Evolutionary conservation across 495 filamentous ascomycete species (phyloP), one percentile per base, ranked within the genome.

Genomic region (Aspergillus egyptiacus): DNA sequence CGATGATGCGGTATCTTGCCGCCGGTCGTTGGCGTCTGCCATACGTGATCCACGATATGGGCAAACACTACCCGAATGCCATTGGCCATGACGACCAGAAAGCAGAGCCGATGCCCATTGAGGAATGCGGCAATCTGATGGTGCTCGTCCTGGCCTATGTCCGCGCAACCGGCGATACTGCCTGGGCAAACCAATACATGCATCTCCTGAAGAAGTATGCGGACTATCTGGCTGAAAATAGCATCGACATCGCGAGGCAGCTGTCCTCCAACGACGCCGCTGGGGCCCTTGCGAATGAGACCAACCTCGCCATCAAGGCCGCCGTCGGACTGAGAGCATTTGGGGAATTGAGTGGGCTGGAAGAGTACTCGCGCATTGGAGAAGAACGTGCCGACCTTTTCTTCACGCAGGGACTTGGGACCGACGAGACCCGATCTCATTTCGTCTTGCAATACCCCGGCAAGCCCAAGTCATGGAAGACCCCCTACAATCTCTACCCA

Each of bases 221-320:
- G 6, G 68, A 78, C 51, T 80, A 78, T 48, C 66, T 82, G 6
- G 62, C 74, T 13, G 59, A 67, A 3, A 72, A 75, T 43, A 66
- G 72, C 27, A 56, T 81, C 17, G 52, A 78, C 24, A 74, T 76
- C 6, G 58, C 62, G 2, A 49, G 65, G 2, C 79, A 83, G 53
- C 66, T 78, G 11, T 78, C 74, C 31, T 78, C 76, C 2, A 78
- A 79, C 51, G 79, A 81, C 54, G 72, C 72, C 15, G 70, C 71
- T 5, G 75, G 74, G 1, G 56, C 68, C 10, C 57, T 76, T 0
- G 62, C 72, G 6, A 79, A 80, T 50, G 72, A 79, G 53, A 81
- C 77, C 2, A 77, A 75, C 49, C 68, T 81, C 2, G 78, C 78
- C 4, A 76, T 81, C 54, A 80, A 79, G 42, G 73, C 75, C 20